Evolutionary conservation across 805 yeast species (phyloP).

Genomic region (Phaffomyces opuntiae): DNA sequence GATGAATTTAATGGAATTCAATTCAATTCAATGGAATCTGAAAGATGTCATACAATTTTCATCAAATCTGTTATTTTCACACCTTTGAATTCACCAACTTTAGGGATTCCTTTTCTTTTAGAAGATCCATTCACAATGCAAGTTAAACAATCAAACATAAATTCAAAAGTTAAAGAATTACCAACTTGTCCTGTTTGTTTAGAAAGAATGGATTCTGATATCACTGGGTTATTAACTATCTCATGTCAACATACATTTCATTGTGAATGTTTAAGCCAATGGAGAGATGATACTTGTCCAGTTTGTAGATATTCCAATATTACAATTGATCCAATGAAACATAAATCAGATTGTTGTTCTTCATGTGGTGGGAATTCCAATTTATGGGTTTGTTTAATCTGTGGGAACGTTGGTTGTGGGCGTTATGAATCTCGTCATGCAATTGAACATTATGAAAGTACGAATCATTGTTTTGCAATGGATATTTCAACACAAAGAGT

Average conservation of each 20-base stretch:
- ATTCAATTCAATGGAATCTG: conserved; percentile 87
- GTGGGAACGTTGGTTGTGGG: conserved; percentile 92
- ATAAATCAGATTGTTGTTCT: conserved; percentile 31
- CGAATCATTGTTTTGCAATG: conserved; percentile 89
- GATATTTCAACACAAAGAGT: conserved; percentile 78
- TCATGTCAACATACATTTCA: conserved; percentile 94
- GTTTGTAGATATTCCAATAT: conserved; percentile 74
- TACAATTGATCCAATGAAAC: conserved; percentile 20
- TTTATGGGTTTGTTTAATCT: conserved; percentile 83
- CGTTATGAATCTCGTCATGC: conserved; percentile 84
- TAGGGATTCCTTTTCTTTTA: conserved; percentile 57
- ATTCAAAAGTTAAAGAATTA: conserved; percentile 43
- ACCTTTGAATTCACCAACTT: conserved; percentile 19
- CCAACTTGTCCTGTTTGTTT: conserved; percentile 93
- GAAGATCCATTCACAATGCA: conserved; percentile 63
- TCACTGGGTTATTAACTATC: conserved; percentile 78
- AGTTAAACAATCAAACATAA: conserved; percentile 14
- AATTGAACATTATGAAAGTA: conserved; percentile 65
- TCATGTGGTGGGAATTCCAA: conserved; percentile 54
- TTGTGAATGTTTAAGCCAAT: conserved; percentile 77
- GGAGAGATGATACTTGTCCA: conserved; percentile 90
- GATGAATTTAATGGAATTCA: conserved; percentile 60
- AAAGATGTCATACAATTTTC: conserved; percentile 68
- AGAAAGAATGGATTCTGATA: conserved; percentile 75
- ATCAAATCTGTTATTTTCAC: conserved; percentile 36